Evolutionary conservation across 139 green algal species (phyloP).

Genomic region (Raphidocelis subcapitata): DNA sequence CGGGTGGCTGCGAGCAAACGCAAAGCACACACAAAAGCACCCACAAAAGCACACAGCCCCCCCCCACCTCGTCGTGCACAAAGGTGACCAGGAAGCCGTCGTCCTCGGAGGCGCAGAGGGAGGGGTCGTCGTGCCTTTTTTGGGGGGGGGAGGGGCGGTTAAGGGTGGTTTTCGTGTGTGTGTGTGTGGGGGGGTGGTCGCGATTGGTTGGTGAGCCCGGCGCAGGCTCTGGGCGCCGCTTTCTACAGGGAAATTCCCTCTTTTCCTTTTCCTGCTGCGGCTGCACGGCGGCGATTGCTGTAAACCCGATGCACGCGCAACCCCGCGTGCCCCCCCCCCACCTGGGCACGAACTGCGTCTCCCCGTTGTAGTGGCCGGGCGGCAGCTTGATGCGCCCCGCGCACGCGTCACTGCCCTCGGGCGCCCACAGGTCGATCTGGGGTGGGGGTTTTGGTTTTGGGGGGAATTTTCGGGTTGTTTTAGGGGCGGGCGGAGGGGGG

Average conservation of each 20-base stretch:
- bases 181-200: no score
- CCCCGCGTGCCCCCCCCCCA: neutral
- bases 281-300: no score
- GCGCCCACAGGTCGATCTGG: constrained; percentile 62
- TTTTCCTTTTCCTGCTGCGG: no score
- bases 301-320: neutral
- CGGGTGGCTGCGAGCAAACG: no score
- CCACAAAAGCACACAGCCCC: constrained; percentile 33
- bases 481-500: no score
- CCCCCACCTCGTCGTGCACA: constrained; percentile 57
- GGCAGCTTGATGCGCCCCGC: constrained; percentile 48
- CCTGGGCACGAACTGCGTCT: constrained; percentile 70
- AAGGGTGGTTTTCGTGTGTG: neutral
- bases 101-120: constrained; percentile 54
- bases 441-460: neutral
- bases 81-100: constrained; percentile 76
- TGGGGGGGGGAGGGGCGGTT: no score
- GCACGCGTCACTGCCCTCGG: constrained; percentile 16
- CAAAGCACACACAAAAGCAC: no score
- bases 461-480: no score
- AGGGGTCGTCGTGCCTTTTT: constrained; percentile 2
- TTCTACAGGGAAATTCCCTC: no score
- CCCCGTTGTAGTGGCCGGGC: constrained; percentile 45
- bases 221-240: no score
- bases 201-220: neutral